Base-by-base conservation (phyloP, 805 yeast species). In the Metschnikowia sp. region DNA sequence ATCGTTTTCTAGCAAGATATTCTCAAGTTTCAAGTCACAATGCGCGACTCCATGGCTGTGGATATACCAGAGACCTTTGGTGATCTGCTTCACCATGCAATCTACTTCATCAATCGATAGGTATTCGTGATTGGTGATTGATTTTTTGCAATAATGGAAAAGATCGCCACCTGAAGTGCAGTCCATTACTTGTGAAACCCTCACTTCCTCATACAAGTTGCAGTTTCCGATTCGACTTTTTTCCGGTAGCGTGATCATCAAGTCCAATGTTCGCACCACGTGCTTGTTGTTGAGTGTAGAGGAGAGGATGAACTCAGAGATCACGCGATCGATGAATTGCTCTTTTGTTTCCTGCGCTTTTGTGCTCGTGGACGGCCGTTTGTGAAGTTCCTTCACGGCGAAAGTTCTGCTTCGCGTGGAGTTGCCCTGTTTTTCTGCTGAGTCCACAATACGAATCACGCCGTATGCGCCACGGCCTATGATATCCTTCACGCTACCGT, bases 21-120 rank as follows among this genome's bases (percentile, higher is more conserved):
- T 91, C 60, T 91, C 97, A 10, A 96, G 90, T 66, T 91, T 91
- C 51, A 91, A 72, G 61, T 91, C 97, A 60, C 96, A 86, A 65
- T 91, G 97, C 0, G 97, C 92, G 30, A 91, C 92, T 32, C 97
- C 97, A 66, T 85, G 90, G 9, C 82, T 78, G 65, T 91, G 97
- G 83, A 92, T 83, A 65, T 86, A 89, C 29, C 82, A 77, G 30
- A 91, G 77, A 1, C 96, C 97, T 54, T 83, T 81, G 53, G 91
- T 70, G 32, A 89, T 77, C 64, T 91, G 97, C 61, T 90, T 90
- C 72, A 89, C 79, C 60, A 86, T 87, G 65, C 97, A 91, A 65
- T 91, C 97, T 32, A 92, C 82, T 63, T 91, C 97, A 13, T 64
- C 68, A 3, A 64, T 44, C n/a, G 62, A 47, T 47, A 68, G 52